Base-by-base conservation (phyloP, 805 yeast genomes). In the Zygotorulaspora sp. region DNA sequence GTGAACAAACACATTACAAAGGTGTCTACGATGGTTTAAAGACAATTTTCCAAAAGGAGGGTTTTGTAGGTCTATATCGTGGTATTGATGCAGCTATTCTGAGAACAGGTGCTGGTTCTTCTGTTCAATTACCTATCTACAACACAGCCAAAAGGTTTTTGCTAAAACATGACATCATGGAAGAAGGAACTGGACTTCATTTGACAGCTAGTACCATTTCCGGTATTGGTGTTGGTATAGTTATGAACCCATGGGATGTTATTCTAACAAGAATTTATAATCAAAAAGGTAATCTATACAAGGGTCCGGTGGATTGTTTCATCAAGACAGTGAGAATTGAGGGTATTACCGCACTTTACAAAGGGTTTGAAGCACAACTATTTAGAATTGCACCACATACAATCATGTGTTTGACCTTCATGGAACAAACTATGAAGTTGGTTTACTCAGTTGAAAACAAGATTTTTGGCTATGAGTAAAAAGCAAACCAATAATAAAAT, bases 171-270 rank as follows among this genome's bases (percentile, higher is more conserved):
- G 68, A 75, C 19, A 23, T 80, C 12, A 67, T 80, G 41, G 59
- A 61, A 4, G 83, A 82, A 27, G 86, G 89, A 21, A 72, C 89
- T 2, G 68, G 71, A 2, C 66, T 84, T 43, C 96, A 88, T 60
- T 70, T 90, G 45, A 55, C 73, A 8, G 77, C 96, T 1, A 77
- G 88, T 29, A 77, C 89, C 1, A 66, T 74, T 46, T 80, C 96
- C 6, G 98, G 98, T 30, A 59, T 88, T 27, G 96, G 96, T 51
- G 97, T 92, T 21, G 89, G 94, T 35, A 70, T 89, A 14, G 95
- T 86, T 21, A 90, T 92, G 97, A 92, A 89, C 61, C 97, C 98
- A 11, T 88, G 96, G 77, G 98, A 92, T 63, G 97, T 92, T 30
- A 74, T 92, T 36, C 70, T 92, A 65, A 92, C 98, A 1, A 77